Evolutionary conservation across 805 yeast genomes (phyloP), one percentile per base, ranked within the genome.

Genomic region (Saturnispora sanitii): DNA sequence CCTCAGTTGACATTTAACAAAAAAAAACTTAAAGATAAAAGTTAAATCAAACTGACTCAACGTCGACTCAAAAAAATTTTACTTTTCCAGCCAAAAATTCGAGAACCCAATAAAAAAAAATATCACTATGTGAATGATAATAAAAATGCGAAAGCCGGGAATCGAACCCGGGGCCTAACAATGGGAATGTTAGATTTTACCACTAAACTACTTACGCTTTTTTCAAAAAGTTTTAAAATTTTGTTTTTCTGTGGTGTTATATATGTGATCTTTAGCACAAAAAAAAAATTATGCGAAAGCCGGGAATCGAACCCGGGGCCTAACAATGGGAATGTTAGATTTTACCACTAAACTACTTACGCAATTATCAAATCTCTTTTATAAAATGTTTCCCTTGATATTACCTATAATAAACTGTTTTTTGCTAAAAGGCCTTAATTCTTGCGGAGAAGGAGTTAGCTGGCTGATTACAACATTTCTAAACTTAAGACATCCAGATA

Each of bases 291-390:
- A 13, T 46, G 49, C 49, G 49, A 38, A 33, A 46, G 45, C 49
- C 49, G 47, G 49, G 49, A 46, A 46, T 46, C 49, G 49, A 46
- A 46, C 49, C 44, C 47, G 49, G 49, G 49, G 49, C 49, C 44
- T 45, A 41, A 41, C 49, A 45, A 46, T 46, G 49, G 49, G 47
- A 46, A 46, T 45, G 49, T 35, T 38, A 45, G 44, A 46, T 46
- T 46, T 46, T 46, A 46, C 49, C 49, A 46, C 49, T 46, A 46
- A 46, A 46, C 49, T 43, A 46, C 47, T 44, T 32, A 45, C 49
- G 49, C 49, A n/a, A n/a, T n/a, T n/a, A n/a, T n/a, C n/a, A n/a
- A n/a, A n/a, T n/a, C n/a, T n/a, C n/a, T n/a, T n/a, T n/a, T n/a
- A n/a, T n/a, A n/a, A n/a, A n/a, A n/a, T n/a, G n/a, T n/a, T n/a